Conservation (phyloP, 2,329 filamentous ascomycete genomes). For the Paracoccidioides brasiliensis region DNA sequence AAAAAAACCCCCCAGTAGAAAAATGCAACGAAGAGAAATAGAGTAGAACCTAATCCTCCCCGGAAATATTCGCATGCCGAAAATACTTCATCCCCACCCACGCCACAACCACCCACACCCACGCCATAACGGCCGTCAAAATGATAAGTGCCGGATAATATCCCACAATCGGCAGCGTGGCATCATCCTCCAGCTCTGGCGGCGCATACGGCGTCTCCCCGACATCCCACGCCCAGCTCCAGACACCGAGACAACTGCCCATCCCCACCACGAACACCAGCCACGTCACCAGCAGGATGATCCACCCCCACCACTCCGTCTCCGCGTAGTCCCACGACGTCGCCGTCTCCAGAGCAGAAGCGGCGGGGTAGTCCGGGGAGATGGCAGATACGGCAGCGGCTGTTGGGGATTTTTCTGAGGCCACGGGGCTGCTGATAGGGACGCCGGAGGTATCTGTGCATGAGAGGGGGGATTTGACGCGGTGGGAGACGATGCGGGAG, state of each 20-base stretch:
- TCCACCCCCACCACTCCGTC: conserved; percentile 97
- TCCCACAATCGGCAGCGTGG: conserved; percentile 84
- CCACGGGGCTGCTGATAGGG: too few relatives aligned
- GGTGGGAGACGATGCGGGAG: conserved; percentile 17
- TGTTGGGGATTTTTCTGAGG: background rate
- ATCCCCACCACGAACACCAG: conserved; percentile 91
- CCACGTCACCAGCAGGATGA: conserved; percentile 83
- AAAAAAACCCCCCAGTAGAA: background rate
- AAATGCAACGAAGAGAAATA: background rate
- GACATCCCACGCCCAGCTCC: conserved; percentile 99
- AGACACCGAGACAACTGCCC: conserved; percentile 86
- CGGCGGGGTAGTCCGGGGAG: conserved; percentile 11
- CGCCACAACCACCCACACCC: conserved; percentile 95
- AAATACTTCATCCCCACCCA: conserved; percentile 99
- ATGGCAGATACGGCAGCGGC: conserved; percentile 19
- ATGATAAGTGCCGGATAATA: conserved; percentile 95
- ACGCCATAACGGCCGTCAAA: conserved; percentile 87
- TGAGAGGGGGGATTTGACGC: conserved; percentile 23
- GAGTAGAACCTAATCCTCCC: conserved; percentile 32
- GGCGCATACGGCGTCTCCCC: conserved; percentile 91
- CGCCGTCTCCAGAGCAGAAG: conserved; percentile 35
- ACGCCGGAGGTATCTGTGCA: conserved; percentile 9
- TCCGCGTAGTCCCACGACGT: conserved; percentile 70
- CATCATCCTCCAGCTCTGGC: conserved; percentile 88
- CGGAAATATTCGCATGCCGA: conserved; percentile 82